Percentiles rank a stretch among this genome's conserved stretches.
Evolutionary conservation across 2,329 filamentous ascomycete species (phyloP).

Genomic region (Fusarium verticillioides): DNA sequence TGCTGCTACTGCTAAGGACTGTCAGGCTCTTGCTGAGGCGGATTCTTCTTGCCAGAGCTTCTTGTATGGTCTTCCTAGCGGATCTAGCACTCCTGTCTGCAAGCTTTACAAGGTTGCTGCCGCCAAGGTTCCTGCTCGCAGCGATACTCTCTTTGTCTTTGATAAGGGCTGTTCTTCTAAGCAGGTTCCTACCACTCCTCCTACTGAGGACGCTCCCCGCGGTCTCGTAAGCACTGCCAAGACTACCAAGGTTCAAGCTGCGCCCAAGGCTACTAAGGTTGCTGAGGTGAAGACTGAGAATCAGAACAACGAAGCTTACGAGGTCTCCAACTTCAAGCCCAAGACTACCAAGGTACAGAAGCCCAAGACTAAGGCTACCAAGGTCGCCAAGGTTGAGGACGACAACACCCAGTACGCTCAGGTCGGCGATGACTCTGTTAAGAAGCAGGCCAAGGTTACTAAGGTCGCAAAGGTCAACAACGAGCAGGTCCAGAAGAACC

Average conservation of each 20-base stretch:
- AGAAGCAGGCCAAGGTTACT: neutral
- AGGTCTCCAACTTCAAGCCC: neutral
- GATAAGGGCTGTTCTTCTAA: conserved; percentile 5
- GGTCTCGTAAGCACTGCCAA: neutral
- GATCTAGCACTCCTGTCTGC: neutral
- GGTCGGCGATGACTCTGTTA: neutral
- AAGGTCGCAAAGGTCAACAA: neutral
- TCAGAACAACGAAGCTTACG: neutral
- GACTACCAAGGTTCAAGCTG: neutral
- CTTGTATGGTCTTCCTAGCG: neutral
- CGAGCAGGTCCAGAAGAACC: neutral
- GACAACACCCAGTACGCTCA: neutral
- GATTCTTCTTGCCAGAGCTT: conserved; percentile 8
- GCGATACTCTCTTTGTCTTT: neutral
- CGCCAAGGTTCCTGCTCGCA: neutral
- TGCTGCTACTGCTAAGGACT: conserved; percentile 10
- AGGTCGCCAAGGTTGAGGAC: neutral
- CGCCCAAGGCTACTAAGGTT: neutral
- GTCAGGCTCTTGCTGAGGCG: neutral
- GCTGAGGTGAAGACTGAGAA: neutral
- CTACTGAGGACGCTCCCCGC: neutral
- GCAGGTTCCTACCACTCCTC: neutral
- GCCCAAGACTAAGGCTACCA: neutral
- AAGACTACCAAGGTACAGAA: neutral
- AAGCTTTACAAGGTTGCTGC: conserved; percentile 18